Conservation (phyloP, 306 rosid species). For the Vigna mungo region DNA sequence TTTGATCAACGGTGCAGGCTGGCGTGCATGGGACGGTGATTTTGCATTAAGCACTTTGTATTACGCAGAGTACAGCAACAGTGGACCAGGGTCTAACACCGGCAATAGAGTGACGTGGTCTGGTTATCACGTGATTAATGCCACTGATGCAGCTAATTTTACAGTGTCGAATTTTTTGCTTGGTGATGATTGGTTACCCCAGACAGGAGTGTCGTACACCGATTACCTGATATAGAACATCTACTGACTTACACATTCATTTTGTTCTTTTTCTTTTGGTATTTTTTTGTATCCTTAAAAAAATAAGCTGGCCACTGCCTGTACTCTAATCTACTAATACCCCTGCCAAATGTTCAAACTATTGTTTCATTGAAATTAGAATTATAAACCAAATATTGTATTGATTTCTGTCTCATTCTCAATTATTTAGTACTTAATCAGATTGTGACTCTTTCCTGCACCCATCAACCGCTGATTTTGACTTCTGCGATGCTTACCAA, state of each 20-base stretch:
- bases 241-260: not conserved
- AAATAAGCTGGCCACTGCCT: slow-evolving; percentile 30
- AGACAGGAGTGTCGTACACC: slow-evolving; percentile 70
- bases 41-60: slow-evolving; percentile 77
- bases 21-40: slow-evolving; percentile 83
- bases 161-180: slow-evolving; percentile 71
- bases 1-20: slow-evolving; percentile 61
- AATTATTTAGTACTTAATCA: not conserved
- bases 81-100: slow-evolving; percentile 70
- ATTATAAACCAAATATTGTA: slow-evolving; percentile 18
- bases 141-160: slow-evolving; percentile 72
- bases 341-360: slow-evolving; percentile 1
- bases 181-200: slow-evolving; percentile 80
- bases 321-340: slow-evolving; percentile 6
- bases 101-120: slow-evolving; percentile 68
- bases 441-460: not conserved
- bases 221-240: slow-evolving; percentile 40
- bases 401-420: not conserved
- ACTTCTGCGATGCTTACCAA: slow-evolving; percentile 6
- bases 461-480: slow-evolving; percentile 20
- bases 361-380: slow-evolving; percentile 33
- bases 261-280: not conserved
- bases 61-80: slow-evolving; percentile 78
- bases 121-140: slow-evolving; percentile 70
- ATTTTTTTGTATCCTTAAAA: not conserved